Evolutionary conservation across 306 rosid species (phyloP), one percentile per base, ranked within the genome.

Genomic region (Luffa acutangula): DNA sequence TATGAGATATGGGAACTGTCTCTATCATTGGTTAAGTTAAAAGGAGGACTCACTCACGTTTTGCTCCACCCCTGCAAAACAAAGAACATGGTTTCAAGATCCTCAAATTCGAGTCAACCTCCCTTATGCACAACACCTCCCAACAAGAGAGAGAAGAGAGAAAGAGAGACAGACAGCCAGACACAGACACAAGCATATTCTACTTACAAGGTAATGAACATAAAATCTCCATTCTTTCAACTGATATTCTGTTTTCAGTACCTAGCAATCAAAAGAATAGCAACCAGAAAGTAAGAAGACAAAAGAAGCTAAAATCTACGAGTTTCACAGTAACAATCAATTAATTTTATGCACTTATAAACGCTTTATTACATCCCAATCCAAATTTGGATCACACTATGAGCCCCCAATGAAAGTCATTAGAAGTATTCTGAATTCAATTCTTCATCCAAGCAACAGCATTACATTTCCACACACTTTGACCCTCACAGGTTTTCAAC

Each of bases 31-130:
- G 4, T 52, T 48, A 46, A 71, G 4, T 45, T 12, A 79, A 81
- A 72, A 80, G 67, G 54, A 67, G 41, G 10, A 52, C 10, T 49
- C 42, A 70, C 87, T 82, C 81, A 92, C 98, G 82, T 90, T 83
- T 89, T 92, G 85, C 81, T 92, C 98, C 98, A 94, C 39, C 98
- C 97, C 98, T 92, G 93, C 85, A 89, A 75, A 37, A 54, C 77
- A 7, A 85, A 79, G 63, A 48, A 73, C 54, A 33, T 13, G 37
- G 59, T 46, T 13, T 72, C 57, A 48, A 49, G 43, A 49, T 48
- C 14, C 21, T 14, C 37, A 14, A 65, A 14, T 36, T 65, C 37
- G 46, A 36, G 48, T 13, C 48, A 65, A 65, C 25, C 37, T 18
- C 34, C 52, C 34, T 43, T 7, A 43, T 41, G 25, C 52, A 34